A percentile compares a stretch with the other conserved stretches of the same genome.
phyloP scores from a whole-genome alignment of 306 rosid genomes.

The Pyrus bretschneideri region DNA sequence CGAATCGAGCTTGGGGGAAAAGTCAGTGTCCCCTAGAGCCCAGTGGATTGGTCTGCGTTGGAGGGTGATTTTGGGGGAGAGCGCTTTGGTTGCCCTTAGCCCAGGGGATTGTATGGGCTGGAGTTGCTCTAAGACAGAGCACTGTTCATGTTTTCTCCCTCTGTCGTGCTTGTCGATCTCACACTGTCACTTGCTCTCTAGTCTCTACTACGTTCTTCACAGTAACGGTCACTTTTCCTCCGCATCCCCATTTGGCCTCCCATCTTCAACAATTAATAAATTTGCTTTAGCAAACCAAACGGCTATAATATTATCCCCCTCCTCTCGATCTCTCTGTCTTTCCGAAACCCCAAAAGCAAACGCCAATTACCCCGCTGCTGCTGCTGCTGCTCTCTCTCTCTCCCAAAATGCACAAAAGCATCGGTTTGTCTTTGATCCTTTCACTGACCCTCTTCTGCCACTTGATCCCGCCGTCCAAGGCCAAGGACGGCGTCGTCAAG shows the following conservation, averaged over 20 bases:
- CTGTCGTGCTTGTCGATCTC: background rate
- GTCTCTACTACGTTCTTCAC: background rate
- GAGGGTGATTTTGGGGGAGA: too few species aligned
- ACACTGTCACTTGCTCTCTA: background rate
- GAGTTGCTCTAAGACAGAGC: background rate
- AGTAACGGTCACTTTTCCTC: slow-evolving; percentile 48
- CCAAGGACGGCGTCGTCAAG: slow-evolving; percentile 19
- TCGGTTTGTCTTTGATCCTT: slow-evolving; percentile 2
- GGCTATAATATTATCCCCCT: background rate
- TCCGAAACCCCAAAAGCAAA: background rate
- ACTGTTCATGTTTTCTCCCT: background rate
- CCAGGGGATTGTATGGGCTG: too few species aligned
- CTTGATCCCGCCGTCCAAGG: slow-evolving; percentile 17
- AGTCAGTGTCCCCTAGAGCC: too few species aligned
- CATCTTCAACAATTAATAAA: background rate
- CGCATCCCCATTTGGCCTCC: background rate
- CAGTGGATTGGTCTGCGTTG: too few species aligned
- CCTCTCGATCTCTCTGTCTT: background rate
- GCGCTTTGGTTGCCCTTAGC: too few species aligned
- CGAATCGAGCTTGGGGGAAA: too few species aligned
- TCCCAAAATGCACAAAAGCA: slow-evolving; percentile 24
- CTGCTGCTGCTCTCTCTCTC: background rate
- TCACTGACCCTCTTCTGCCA: background rate
- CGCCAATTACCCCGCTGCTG: background rate
- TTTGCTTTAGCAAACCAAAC: slow-evolving; percentile 1